Evolutionary conservation across 805 yeast genomes (phyloP).

Genomic region (Zygosaccharomyces siamensis): DNA sequence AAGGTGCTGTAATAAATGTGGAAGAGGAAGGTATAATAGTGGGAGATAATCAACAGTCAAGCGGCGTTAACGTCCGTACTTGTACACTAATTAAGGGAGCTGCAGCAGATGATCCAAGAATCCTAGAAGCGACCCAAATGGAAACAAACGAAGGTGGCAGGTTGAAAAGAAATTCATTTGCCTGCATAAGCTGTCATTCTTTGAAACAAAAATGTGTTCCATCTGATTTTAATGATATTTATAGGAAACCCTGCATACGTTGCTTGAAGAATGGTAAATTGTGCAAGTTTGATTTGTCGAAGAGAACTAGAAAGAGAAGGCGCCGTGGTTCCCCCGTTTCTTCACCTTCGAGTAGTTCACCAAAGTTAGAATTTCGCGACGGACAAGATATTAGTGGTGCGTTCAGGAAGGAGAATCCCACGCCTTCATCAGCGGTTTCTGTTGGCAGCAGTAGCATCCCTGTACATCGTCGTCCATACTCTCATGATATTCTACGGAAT

Average conservation of each 20-base stretch:
- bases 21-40: slow-evolving; percentile 3
- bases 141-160: slow-evolving; percentile 24
- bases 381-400: neutral
- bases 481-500: neutral
- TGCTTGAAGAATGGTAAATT: slow-evolving; percentile 58
- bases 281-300: slow-evolving; percentile 66
- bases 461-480: neutral
- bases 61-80: slow-evolving; percentile 6
- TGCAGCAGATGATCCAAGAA: slow-evolving; percentile 23
- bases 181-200: slow-evolving; percentile 55
- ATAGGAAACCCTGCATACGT: slow-evolving; percentile 64
- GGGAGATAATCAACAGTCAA: neutral
- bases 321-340: slow-evolving; percentile 8
- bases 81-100: slow-evolving; percentile 23
- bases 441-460: neutral
- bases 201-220: slow-evolving; percentile 84
- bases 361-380: neutral
- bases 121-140: slow-evolving; percentile 20
- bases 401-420: neutral
- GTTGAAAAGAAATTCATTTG: slow-evolving; percentile 33
- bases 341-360: slow-evolving; percentile 3
- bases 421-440: neutral
- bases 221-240: slow-evolving; percentile 41
- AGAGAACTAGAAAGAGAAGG: slow-evolving; percentile 46
- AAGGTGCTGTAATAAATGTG: neutral